Percentiles rank a stretch among this genome's conserved stretches.
phyloP scores from a whole-genome alignment of 176 grass and related monocot species.

The barley (Hordeum vulgare) region DNA sequence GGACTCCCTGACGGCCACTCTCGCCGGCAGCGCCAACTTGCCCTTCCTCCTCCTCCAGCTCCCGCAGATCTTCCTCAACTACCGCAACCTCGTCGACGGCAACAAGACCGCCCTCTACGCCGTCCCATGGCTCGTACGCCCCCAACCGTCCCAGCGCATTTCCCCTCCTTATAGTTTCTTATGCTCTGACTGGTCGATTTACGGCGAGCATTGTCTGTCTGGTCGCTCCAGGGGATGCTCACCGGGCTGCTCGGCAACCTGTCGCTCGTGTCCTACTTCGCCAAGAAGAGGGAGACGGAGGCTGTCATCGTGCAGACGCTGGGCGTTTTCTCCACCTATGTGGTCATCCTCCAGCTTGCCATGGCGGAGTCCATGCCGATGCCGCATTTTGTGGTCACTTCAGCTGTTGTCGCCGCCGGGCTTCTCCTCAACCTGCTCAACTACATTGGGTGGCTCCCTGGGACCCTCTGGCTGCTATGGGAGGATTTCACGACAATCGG shows the following conservation, averaged over 20 bases:
- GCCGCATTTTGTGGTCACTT: constrained; percentile 64
- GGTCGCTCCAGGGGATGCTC: constrained; percentile 70
- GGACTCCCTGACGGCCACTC: constrained; percentile 78
- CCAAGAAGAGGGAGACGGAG: constrained; percentile 93
- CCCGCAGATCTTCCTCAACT: constrained; percentile 93
- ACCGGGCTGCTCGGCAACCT: constrained; percentile 92
- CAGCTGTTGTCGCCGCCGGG: constrained; percentile 47
- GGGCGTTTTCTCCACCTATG: constrained; percentile 77
- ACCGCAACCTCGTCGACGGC: constrained; percentile 84
- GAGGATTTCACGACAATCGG: constrained; percentile 88
- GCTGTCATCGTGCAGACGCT: constrained; percentile 78
- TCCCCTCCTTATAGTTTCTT: not conserved
- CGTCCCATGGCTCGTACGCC: constrained; percentile 79
- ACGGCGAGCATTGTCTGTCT: too few relatives aligned
- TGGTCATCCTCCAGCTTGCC: constrained; percentile 75
- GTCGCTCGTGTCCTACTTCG: constrained; percentile 87
- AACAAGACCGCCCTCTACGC: constrained; percentile 90
- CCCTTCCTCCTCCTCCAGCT: constrained; percentile 98
- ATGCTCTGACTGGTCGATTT: not conserved
- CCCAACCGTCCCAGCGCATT: not conserved
- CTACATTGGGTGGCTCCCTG: constrained; percentile 66
- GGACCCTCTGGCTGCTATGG: constrained; percentile 62
- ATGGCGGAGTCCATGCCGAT: constrained; percentile 77
- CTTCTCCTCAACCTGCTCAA: constrained; percentile 86
- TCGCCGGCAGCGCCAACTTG: constrained; percentile 69